Base-by-base conservation (phyloP, 306 rosid genomes). In the Hippophae tibetana region DNA sequence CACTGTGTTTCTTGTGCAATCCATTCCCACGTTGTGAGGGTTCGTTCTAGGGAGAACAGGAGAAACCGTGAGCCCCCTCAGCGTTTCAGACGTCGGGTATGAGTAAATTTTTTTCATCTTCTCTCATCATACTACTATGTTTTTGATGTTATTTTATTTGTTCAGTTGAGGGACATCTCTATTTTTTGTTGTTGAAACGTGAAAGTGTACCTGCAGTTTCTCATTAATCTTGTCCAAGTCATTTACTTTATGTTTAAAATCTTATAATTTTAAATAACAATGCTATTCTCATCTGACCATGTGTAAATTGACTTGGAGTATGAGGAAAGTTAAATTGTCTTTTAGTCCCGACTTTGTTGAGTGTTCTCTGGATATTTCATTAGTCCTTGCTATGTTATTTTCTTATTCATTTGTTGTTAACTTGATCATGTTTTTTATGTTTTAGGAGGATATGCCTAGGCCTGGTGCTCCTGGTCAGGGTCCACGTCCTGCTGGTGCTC, bases 1-100 rank as follows among this genome's bases (percentile, higher is more conserved):
- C 87, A 92, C 54, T 92, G 99, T 68, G 96, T 92, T 26, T 88
- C 99, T 10, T 92, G 99, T 62, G 99, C 99, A 0, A 92, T 88
- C 13, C 99, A 92, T 80, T 88, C 96, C 10, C 99, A 92, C n/a
- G 99, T 92, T 68, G 96, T 92, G 68, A 83, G 96, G 79, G 99
- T 92, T 60, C 89, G 99, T 5, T 88, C 99, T 57, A 88, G 93
- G 63, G 90, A 93, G 43, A 76, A 88, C 10, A 75, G 99, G 80
- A 88, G 96, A 69, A 88, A 78, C 57, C 95, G 99, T 64, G 89
- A 85, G 26, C 90, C 99, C 2, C 99, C 99, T 10, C 95, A 83
- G 78, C 89, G 99, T 42, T 92, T 78, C 68, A 83, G 96, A 76
- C 96, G 99, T 81, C 78, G 87, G 94, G 99, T 90, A 72, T 61